phyloP scores from a whole-genome alignment of 1,284 basidiomycete genomes.

The Puccinia polysora region DNA sequence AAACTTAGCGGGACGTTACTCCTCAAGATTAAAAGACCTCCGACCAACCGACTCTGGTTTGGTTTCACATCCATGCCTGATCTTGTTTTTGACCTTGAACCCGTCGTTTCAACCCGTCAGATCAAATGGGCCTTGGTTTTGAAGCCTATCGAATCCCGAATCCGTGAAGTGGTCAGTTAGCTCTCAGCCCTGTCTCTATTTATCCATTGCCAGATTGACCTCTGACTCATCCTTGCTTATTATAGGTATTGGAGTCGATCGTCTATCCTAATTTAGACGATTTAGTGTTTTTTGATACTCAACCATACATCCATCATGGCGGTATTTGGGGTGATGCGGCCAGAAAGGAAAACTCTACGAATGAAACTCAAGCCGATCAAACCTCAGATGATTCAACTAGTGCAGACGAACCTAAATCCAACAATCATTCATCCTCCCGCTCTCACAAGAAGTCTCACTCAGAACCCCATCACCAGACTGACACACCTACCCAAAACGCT shows the following conservation, averaged over 20 bases:
- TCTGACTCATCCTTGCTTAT: neutral
- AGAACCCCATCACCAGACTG: neutral
- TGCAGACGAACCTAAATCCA: constrained; percentile 9
- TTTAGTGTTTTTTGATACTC: constrained; percentile 86
- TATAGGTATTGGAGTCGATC: constrained; percentile 80
- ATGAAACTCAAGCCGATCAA: constrained; percentile 18
- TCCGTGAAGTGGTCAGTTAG: constrained; percentile 76
- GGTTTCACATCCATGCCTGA: constrained; percentile 88
- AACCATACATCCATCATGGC: constrained; percentile 63
- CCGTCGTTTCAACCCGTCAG: constrained; percentile 82
- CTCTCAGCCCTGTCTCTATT: neutral
- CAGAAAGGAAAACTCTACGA: constrained; percentile 53
- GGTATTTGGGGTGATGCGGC: constrained; percentile 83
- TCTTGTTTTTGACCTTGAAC: constrained; percentile 82
- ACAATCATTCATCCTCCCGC: neutral
- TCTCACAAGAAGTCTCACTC: constrained; percentile 20
- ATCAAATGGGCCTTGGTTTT: constrained; percentile 90
- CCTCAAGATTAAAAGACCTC: constrained; percentile 87
- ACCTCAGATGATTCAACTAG: constrained; percentile 8
- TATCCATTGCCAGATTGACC: constrained; percentile 1
- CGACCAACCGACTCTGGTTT: constrained; percentile 94
- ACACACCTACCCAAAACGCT: neutral
- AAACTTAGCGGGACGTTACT: constrained; percentile 85
- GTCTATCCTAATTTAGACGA: constrained; percentile 98
- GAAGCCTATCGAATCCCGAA: constrained; percentile 77